phyloP scores from a whole-genome alignment of 2,329 filamentous ascomycete species.

The Fusarium torreyae region DNA sequence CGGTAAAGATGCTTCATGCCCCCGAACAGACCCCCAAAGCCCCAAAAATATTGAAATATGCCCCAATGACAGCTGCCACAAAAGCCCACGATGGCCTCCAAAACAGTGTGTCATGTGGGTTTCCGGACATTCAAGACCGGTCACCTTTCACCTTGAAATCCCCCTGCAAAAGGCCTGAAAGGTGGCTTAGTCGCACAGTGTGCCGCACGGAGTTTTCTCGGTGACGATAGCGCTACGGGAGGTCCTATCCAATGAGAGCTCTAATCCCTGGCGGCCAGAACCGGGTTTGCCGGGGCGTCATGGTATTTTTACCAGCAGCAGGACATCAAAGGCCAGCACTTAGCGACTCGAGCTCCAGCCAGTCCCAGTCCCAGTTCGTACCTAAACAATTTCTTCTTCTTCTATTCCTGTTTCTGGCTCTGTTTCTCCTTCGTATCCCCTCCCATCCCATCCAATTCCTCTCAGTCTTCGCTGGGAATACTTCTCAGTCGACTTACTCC shows the following conservation, averaged over 20 bases:
- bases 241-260: slow-evolving; percentile 41
- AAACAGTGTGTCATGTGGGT: slow-evolving; percentile 42
- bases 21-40: slow-evolving; percentile 36
- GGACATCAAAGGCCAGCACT: slow-evolving; percentile 49
- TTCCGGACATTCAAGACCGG: slow-evolving; percentile 39
- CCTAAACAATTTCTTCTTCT: slow-evolving; percentile 48
- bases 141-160: slow-evolving; percentile 27
- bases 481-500: slow-evolving; percentile 62
- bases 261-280: slow-evolving; percentile 44
- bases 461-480: slow-evolving; percentile 40
- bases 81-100: slow-evolving; percentile 41
- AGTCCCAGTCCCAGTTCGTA: slow-evolving; percentile 12
- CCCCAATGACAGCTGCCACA: slow-evolving; percentile 37
- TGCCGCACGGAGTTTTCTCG: slow-evolving; percentile 39
- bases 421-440: slow-evolving; percentile 29
- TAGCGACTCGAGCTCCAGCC: slow-evolving; percentile 43
- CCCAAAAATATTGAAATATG: slow-evolving; percentile 37
- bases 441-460: slow-evolving; percentile 40
- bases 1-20: slow-evolving; percentile 43
- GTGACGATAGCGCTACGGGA: slow-evolving; percentile 38
- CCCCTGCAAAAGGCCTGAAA: slow-evolving; percentile 24
- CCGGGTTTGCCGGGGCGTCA: slow-evolving; percentile 52
- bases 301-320: slow-evolving; percentile 48
- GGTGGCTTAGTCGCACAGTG: slow-evolving; percentile 44
- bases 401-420: slow-evolving; percentile 24